Evolutionary conservation across 345 rosid species (phyloP), one percentile per base, ranked within the genome.

Genomic region (Bruguiera sexangula): DNA sequence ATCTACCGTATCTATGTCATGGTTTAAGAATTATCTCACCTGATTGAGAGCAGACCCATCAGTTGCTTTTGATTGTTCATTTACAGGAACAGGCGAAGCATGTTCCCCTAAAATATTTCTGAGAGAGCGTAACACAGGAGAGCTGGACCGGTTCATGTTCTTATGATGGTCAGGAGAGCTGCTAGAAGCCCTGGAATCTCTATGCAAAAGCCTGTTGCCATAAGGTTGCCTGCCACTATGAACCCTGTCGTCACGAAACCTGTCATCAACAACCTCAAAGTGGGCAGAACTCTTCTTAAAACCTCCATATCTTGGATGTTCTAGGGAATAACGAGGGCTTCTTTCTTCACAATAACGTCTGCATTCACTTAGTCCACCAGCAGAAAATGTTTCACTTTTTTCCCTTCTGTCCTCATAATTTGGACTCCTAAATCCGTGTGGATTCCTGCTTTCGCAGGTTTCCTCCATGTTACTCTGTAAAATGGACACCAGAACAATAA

Each of bases 181-280:
- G 69, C 77, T 82, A 56, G 63, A 80, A 55, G 39, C 57, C 75
- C 72, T 82, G 64, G 77, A 64, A 0, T 84, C 93, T 71, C 65
- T 75, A 66, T 70, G 50, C 54, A 78, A 48, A 46, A 69, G 68
- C 67, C 66, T 72, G 36, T 1, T 76, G 31, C 48, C 71, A 34
- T 64, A 76, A 69, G 78, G 67, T 67, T 76, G 79, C 75, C 80
- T 82, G 58, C 79, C 69, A 51, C 81, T 67, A 75, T 63, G 76
- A 48, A 6, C 11, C 27, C 67, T 69, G 32, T 81, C 88, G 27
- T 92, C 93, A 70, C 93, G 85, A 77, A 82, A 73, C 75, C 98
- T 82, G 66, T 88, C 90, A 75, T 92, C 96, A 43, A 89, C 97
- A 78, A 94, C 79, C 84, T 92, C 99, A 69, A 88, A 85, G n/a